Conservation (phyloP, 257 asterid genomes). For the Nicotiana tomentosiformis region DNA sequence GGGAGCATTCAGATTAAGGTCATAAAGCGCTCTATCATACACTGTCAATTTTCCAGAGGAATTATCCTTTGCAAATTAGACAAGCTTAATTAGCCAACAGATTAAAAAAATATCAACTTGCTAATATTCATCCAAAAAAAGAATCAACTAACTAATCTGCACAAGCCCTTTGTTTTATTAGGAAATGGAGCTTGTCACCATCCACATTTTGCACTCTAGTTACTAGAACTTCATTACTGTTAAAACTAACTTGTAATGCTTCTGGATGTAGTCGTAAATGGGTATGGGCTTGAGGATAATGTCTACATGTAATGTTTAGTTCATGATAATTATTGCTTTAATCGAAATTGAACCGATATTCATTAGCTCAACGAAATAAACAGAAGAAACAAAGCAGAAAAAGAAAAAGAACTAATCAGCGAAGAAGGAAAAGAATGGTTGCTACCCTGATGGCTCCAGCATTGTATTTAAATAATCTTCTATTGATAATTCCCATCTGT, state of each 20-base stretch:
- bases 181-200: not conserved
- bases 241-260: not conserved
- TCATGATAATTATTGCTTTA: not conserved
- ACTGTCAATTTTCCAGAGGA: not conserved
- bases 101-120: not conserved
- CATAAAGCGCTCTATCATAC: not conserved
- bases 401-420: not conserved
- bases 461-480: not conserved
- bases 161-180: not conserved
- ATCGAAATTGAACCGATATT: not conserved
- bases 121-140: not conserved
- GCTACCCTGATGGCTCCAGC: not conserved
- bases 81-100: not conserved
- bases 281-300: not conserved
- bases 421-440: not conserved
- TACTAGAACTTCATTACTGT: not conserved
- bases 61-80: not conserved
- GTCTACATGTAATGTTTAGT: not conserved
- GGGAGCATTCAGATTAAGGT: not conserved
- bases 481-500: not conserved
- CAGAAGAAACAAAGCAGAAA: not conserved
- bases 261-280: not conserved
- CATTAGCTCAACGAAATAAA: not conserved
- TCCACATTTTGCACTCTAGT: not conserved
- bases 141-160: not conserved